phyloP scores from a whole-genome alignment of 768 basidiomycete genomes.

The Lentinula guzmanii region DNA sequence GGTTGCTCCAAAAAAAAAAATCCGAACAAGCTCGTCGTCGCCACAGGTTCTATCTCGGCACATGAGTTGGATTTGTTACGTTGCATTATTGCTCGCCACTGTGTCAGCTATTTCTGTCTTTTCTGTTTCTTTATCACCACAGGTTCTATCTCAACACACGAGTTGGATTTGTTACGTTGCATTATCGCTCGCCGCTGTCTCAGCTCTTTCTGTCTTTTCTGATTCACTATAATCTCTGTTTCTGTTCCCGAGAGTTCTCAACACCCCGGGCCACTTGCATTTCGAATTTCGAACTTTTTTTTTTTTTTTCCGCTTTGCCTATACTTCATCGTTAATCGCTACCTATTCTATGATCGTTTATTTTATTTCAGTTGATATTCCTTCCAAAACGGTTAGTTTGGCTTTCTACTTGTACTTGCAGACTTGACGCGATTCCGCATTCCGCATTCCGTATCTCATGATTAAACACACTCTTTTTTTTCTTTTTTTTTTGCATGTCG shows the following conservation, averaged over 20 bases:
- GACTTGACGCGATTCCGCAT: not conserved
- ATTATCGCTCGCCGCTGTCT: too few species aligned
- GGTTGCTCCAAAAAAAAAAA: too few species aligned
- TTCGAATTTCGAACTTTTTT: too few species aligned
- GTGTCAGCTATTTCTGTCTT: too few species aligned
- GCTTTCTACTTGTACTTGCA: not conserved
- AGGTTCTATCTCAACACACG: too few species aligned
- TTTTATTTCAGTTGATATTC: not conserved
- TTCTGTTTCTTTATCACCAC: too few species aligned
- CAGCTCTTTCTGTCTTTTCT: too few species aligned
- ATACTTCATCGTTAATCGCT: not conserved
- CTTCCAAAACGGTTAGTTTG: not conserved
- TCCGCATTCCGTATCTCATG: not conserved
- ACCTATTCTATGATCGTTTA: not conserved
- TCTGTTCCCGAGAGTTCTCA: not conserved
- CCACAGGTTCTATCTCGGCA: too few species aligned
- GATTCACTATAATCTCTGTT: not conserved
- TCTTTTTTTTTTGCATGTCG: not conserved
- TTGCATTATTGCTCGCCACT: too few species aligned
- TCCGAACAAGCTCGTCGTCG: too few species aligned
- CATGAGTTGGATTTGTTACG: too few species aligned
- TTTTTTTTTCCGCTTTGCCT: not conserved
- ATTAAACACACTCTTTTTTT: not conserved
- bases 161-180: too few species aligned
- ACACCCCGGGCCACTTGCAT: not conserved